These are phyloP conservation scores for Tuber aestivum DNA, from an alignment of 495 filamentous ascomycete genomes.

Conservation along the genomic window DNA sequence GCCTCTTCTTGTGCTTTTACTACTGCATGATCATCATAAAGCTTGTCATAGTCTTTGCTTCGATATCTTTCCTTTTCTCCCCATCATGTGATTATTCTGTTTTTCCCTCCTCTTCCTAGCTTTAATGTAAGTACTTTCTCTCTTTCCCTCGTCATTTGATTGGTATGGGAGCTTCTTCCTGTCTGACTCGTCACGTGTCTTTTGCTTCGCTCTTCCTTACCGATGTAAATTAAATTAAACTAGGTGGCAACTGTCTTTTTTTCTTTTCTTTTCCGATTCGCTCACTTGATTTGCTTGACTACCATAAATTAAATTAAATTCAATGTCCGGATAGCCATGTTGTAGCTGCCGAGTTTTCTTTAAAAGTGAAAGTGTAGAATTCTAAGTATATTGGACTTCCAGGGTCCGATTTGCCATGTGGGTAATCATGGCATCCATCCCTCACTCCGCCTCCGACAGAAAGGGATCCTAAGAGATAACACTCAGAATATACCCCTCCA, in stretches of 20 bases:
- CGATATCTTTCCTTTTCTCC: neutral
- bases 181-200: neutral
- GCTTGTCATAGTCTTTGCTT: neutral
- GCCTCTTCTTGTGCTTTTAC: slow-evolving; percentile 4
- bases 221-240: neutral
- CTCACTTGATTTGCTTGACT: neutral
- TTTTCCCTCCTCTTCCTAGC: too few species aligned
- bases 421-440: neutral
- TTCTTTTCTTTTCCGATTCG: neutral
- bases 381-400: neutral
- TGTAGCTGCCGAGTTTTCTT: neutral
- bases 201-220: neutral
- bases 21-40: slow-evolving; percentile 12
- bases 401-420: neutral
- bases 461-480: neutral
- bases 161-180: neutral
- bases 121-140: too few species aligned
- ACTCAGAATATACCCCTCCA: slow-evolving; percentile 59
- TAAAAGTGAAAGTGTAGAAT: neutral
- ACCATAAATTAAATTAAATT: neutral
- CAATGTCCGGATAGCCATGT: neutral
- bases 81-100: neutral
- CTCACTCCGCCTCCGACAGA: too few species aligned
- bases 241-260: neutral
- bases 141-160: neutral